phyloP scores from a whole-genome alignment of 2,329 filamentous ascomycete species.

The Epichloe elymi region DNA sequence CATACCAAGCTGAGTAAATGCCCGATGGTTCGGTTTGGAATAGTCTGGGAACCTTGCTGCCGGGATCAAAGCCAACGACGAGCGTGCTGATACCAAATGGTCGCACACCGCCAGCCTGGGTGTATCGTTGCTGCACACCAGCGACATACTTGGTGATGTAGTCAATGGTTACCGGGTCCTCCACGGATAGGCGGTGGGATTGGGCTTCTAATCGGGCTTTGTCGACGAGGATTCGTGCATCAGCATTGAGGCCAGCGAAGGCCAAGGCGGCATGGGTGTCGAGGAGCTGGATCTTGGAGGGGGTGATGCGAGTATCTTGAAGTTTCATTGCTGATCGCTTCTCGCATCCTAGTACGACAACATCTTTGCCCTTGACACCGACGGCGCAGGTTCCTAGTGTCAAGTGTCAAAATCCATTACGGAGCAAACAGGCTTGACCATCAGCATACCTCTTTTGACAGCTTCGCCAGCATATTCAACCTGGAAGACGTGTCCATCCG shows the following conservation, averaged over 20 bases:
- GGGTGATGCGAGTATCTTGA: conserved; percentile 97
- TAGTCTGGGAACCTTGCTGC: conserved; percentile 73
- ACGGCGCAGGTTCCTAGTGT: conserved; percentile 82
- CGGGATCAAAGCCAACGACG: conserved; percentile 96
- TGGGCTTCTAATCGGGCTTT: conserved; percentile 96
- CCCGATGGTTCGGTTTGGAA: conserved; percentile 99
- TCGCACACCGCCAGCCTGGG: conserved; percentile 92
- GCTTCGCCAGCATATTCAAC: conserved; percentile 99
- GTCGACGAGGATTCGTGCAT: conserved; percentile 95
- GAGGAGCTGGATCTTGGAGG: conserved; percentile 89
- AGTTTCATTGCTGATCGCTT: conserved; percentile 99
- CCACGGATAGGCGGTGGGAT: conserved; percentile 90
- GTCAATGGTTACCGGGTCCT: conserved; percentile 94
- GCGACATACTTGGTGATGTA: conserved; percentile 99
- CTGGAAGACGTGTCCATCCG: conserved; percentile 98
- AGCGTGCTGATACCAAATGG: conserved; percentile 98
- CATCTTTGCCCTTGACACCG: conserved; percentile 86
- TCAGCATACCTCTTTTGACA: conserved; percentile 75
- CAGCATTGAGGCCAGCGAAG: conserved; percentile 93
- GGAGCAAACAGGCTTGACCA: neutral
- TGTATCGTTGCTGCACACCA: conserved; percentile 96
- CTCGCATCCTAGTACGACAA: conserved; percentile 94
- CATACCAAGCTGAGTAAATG: conserved; percentile 95
- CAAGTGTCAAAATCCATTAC: conserved; percentile 8
- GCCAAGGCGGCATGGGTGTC: conserved; percentile 94